Evolutionary conservation across 768 basidiomycete species (phyloP).

Genomic region (Mycena polygramma): DNA sequence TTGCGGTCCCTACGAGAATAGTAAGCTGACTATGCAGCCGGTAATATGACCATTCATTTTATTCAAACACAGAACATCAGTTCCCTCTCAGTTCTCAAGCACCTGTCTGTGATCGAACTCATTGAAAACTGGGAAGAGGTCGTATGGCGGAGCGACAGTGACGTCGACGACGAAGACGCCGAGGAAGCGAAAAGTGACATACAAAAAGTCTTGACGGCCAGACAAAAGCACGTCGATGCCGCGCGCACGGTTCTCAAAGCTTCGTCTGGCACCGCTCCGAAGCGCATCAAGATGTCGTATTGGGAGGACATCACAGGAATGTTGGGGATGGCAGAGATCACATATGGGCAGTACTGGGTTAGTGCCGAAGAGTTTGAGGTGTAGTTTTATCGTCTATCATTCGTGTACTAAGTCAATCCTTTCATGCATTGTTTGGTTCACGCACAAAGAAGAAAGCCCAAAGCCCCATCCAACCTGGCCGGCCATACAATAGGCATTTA

Average conservation of each 20-base stretch:
- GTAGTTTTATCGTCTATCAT: not conserved
- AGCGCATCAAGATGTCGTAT: slow-evolving; percentile 24
- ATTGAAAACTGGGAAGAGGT: not conserved
- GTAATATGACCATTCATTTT: not conserved
- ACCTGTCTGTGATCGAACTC: slow-evolving; percentile 16
- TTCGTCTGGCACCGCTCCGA: not conserved
- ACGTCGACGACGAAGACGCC: slow-evolving; percentile 9
- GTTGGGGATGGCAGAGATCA: slow-evolving; percentile 5
- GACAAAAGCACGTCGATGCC: not conserved
- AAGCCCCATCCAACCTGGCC: too few relatives aligned
- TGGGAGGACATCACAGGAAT: slow-evolving; percentile 20
- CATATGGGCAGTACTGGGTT: slow-evolving; percentile 14
- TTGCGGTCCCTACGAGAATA: not conserved
- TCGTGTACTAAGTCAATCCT: too few relatives aligned
- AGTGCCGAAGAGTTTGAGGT: slow-evolving; percentile 13
- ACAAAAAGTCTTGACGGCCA: not conserved
- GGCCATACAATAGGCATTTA: too few relatives aligned
- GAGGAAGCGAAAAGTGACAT: not conserved
- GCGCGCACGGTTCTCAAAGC: slow-evolving; percentile 13
- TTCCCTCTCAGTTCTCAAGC: slow-evolving; percentile 13
- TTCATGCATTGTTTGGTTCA: too few relatives aligned
- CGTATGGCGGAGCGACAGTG: slow-evolving; percentile 12
- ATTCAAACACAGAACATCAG: not conserved
- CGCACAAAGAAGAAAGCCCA: too few relatives aligned
- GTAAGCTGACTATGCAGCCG: not conserved